These are phyloP conservation scores for Diutina sp. DNA, from an alignment of 1,139 yeast genomes.

Conservation along the genomic window DNA sequence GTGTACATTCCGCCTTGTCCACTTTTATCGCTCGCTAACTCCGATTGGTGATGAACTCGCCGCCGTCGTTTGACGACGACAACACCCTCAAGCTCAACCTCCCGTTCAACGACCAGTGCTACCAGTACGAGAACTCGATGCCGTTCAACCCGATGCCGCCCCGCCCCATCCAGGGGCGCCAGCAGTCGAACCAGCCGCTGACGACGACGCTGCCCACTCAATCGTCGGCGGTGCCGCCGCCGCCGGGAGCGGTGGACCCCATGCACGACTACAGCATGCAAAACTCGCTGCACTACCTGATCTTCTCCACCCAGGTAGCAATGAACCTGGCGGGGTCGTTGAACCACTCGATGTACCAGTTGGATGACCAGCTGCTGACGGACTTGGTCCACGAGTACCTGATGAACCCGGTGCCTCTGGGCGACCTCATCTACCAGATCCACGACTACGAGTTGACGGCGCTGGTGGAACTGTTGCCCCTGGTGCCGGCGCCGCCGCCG, in stretches of 20 bases:
- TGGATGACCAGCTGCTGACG: constrained; percentile 2
- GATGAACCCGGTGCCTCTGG: not conserved
- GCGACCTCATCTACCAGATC: not conserved
- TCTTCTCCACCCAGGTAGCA: constrained; percentile 1
- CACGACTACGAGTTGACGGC: not conserved
- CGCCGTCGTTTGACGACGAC: constrained; percentile 1
- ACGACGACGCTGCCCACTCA: not conserved
- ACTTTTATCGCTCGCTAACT: no score
- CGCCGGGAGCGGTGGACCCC: not conserved
- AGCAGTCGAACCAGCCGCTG: not conserved
- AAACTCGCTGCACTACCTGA: not conserved
- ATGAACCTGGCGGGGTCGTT: not conserved
- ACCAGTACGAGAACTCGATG: not conserved
- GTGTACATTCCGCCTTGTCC: no score
- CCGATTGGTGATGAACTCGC: not conserved
- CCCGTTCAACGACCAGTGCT: not conserved
- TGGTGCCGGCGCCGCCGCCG: not conserved
- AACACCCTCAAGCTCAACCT: not conserved
- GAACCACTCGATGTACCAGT: not conserved
- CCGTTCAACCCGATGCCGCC: constrained; percentile 1
- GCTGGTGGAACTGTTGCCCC: constrained; percentile 1
- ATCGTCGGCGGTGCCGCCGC: not conserved
- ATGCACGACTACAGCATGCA: not conserved
- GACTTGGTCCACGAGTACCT: not conserved
- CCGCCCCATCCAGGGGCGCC: not conserved